phyloP scores from a whole-genome alignment of 208 protist species.

The Vickermania ingenoplastis region DNA sequence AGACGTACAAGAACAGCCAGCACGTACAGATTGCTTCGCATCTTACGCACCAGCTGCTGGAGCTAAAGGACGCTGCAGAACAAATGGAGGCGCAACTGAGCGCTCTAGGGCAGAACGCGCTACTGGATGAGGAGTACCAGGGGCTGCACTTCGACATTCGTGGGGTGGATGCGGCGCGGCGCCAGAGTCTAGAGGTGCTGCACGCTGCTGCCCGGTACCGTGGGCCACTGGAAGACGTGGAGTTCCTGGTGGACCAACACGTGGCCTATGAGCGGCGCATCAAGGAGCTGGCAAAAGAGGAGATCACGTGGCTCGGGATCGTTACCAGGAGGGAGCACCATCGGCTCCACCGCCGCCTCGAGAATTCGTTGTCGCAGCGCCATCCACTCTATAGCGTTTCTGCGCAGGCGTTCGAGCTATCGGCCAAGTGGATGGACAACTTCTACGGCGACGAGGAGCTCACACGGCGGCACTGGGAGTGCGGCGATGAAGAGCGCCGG shows the following conservation, averaged over 20 bases:
- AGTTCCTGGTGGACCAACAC: conserved; percentile 74
- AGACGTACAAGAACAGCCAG: not conserved
- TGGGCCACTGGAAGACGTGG: conserved; percentile 40
- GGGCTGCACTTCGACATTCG: not conserved
- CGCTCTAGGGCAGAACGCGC: not conserved
- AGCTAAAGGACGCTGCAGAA: not conserved
- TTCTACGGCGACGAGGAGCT: not conserved
- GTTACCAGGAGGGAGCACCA: not conserved
- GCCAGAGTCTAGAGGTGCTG: conserved; percentile 28
- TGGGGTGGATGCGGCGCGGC: conserved; percentile 2
- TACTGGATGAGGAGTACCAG: not conserved
- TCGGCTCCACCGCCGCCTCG: not conserved
- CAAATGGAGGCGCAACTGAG: not conserved
- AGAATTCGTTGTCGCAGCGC: not conserved
- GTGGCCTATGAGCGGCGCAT: conserved; percentile 42
- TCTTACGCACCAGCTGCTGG: not conserved
- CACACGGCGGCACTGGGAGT: not conserved
- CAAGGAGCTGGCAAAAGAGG: conserved; percentile 25
- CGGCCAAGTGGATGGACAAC: not conserved
- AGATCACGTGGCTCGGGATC: conserved; percentile 37
- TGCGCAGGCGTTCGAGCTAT: not conserved
- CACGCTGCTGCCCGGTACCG: conserved; percentile 30
- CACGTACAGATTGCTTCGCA: not conserved
- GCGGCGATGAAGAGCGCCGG: not conserved
- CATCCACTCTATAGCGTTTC: not conserved